phyloP scores from a whole-genome alignment of 2,329 filamentous ascomycete species.

The Sclerotinia sclerotiorum region DNA sequence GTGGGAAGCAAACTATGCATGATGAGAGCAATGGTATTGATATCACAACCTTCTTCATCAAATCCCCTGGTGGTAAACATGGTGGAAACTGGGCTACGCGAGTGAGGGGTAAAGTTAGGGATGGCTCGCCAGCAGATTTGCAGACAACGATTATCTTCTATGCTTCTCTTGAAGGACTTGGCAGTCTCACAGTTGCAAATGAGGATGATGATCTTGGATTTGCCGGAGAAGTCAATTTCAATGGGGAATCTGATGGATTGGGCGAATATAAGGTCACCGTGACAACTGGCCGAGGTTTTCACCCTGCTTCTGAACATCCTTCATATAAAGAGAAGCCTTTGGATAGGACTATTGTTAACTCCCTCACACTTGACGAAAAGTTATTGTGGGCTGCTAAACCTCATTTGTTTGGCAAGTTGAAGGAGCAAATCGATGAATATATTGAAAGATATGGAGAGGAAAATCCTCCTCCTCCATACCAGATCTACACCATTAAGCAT shows the following conservation, averaged over 20 bases:
- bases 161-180: conserved; percentile 73
- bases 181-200: conserved; percentile 61
- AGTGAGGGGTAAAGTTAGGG: conserved; percentile 76
- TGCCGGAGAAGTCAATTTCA: conserved; percentile 63
- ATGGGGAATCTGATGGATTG: conserved; percentile 68
- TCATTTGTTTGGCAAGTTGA: conserved; percentile 62
- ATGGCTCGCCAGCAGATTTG: conserved; percentile 63
- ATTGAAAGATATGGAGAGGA: conserved; percentile 60
- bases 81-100: conserved; percentile 91
- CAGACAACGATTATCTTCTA: conserved; percentile 83
- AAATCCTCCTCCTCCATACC: conserved; percentile 76
- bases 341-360: conserved; percentile 74
- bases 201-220: conserved; percentile 55
- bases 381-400: conserved; percentile 83
- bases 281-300: conserved; percentile 65
- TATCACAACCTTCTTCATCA: conserved; percentile 90
- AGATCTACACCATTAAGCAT: conserved; percentile 78
- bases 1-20: conserved; percentile 86
- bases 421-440: conserved; percentile 60
- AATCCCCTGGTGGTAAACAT: conserved; percentile 79
- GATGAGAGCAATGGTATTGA: conserved; percentile 87
- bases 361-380: conserved; percentile 63
- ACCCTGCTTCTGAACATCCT: conserved; percentile 64
- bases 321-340: conserved; percentile 68
- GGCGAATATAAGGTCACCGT: conserved; percentile 79